A percentile compares a stretch with the other conserved stretches of the same genome.
phyloP scores from a whole-genome alignment of 1,284 basidiomycete genomes.

The Marasmius oreades region DNA sequence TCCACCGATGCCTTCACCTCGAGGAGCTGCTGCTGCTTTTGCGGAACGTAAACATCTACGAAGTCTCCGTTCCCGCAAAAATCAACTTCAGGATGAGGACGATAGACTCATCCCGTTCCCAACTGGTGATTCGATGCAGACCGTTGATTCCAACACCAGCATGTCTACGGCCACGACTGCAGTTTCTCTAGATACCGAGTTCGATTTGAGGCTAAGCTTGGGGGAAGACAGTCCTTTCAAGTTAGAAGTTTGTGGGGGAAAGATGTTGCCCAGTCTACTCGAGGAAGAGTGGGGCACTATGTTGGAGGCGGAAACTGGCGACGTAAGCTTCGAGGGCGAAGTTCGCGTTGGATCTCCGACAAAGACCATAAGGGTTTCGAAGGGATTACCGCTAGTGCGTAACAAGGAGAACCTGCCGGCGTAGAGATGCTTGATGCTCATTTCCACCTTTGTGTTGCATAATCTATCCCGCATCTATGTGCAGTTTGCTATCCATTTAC shows the following conservation, averaged over 20 bases:
- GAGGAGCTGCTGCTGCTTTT: conserved; percentile 48
- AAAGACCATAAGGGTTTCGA: neutral
- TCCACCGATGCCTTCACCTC: conserved; percentile 42
- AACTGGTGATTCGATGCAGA: neutral
- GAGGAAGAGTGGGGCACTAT: conserved; percentile 52
- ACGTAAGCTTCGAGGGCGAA: conserved; percentile 47
- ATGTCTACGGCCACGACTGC: neutral
- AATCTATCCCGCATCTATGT: too few relatives aligned
- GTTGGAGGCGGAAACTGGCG: conserved; percentile 25
- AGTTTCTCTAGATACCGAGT: neutral
- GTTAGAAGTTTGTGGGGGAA: conserved; percentile 30
- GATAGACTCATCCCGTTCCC: neutral
- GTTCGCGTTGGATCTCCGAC: neutral
- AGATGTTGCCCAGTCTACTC: conserved; percentile 46
- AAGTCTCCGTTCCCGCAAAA: conserved; percentile 1
- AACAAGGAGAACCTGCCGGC: conserved; percentile 2
- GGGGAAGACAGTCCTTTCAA: conserved; percentile 48
- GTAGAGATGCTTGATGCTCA: too few relatives aligned
- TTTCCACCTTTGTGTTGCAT: too few relatives aligned
- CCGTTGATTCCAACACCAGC: neutral
- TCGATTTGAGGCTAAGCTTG: conserved; percentile 10
- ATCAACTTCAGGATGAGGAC: neutral
- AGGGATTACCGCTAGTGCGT: neutral
- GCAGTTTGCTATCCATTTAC: too few relatives aligned
- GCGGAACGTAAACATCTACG: conserved; percentile 23